A percentile compares a stretch with the other conserved stretches of the same genome.
phyloP scores from a whole-genome alignment of 352 stramenopile genomes.

The Thraustochytrium sp. region DNA sequence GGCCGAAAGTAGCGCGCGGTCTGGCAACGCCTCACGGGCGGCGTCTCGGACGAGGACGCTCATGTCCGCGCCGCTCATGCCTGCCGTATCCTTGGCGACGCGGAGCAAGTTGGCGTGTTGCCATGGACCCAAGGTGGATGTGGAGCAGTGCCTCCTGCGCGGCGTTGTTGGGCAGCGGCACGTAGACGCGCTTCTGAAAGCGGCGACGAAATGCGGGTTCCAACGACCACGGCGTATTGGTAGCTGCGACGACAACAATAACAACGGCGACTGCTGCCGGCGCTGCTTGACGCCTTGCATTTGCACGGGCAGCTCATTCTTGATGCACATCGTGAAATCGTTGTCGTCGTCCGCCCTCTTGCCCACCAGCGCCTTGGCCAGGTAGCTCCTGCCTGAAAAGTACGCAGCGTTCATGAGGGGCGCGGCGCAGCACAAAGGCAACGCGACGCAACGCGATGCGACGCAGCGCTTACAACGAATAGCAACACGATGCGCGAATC shows the following conservation, averaged over 20 bases:
- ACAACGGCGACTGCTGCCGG: not conserved
- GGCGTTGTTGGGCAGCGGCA: conserved; percentile 83
- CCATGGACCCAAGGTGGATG: conserved; percentile 94
- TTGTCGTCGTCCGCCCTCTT: conserved; percentile 85
- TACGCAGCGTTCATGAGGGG: too few species aligned
- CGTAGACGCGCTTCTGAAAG: conserved; percentile 99
- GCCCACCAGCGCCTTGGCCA: conserved; percentile 65
- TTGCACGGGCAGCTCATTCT: conserved; percentile 97
- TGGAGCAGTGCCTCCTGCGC: conserved; percentile 88
- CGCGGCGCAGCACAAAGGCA: too few species aligned
- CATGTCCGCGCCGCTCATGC: conserved; percentile 94
- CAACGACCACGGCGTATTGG: conserved; percentile 98
- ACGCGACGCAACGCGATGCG: too few species aligned
- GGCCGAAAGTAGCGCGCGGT: too few species aligned
- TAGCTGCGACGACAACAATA: conserved; percentile 90
- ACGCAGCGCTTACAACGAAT: too few species aligned
- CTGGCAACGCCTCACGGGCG: too few species aligned
- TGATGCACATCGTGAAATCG: conserved; percentile 84
- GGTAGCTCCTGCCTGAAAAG: too few species aligned
- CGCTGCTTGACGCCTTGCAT: conserved; percentile 86
- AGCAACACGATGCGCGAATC: too few species aligned
- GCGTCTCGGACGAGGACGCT: conserved; percentile 91
- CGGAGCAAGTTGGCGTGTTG: conserved; percentile 83
- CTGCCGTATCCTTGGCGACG: conserved; percentile 84
- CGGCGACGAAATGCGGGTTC: conserved; percentile 83